These are phyloP conservation scores for Anthracocystis walkeri DNA, from an alignment of 1,284 basidiomycete genomes.

Conservation along the genomic window DNA sequence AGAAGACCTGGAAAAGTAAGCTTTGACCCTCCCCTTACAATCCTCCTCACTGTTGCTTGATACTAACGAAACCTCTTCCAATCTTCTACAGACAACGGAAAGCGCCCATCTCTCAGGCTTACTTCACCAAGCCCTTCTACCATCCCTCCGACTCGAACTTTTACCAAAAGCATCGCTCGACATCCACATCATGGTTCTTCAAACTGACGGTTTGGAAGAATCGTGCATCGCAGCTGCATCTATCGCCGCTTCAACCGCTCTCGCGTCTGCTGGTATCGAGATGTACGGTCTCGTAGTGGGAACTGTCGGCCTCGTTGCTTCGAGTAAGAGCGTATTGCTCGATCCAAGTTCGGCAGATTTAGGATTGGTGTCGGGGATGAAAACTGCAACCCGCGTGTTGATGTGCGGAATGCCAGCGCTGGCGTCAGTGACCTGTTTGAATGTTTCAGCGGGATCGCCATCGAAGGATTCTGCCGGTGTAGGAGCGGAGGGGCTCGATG, in stretches of 20 bases:
- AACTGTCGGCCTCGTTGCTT: conserved; percentile 74
- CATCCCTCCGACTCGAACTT: conserved; percentile 86
- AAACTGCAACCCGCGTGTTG: conserved; percentile 71
- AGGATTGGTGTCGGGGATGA: conserved; percentile 69
- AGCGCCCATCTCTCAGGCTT: conserved; percentile 84
- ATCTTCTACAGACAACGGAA: conserved; percentile 82
- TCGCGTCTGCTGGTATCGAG: conserved; percentile 88
- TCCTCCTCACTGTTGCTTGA: no score
- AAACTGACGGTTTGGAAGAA: conserved; percentile 83
- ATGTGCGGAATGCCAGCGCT: conserved; percentile 89
- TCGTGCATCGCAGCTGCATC: conserved; percentile 72
- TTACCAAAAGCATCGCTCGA: conserved; percentile 95
- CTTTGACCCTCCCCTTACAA: background rate
- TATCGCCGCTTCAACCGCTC: conserved; percentile 87
- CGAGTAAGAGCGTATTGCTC: conserved; percentile 73
- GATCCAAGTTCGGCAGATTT: conserved; percentile 84
- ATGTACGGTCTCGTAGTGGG: conserved; percentile 85
- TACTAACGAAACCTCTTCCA: background rate
- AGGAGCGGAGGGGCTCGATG: conserved; percentile 18
- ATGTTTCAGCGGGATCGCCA: conserved; percentile 28
- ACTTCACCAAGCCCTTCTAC: conserved; percentile 86
- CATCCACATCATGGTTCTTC: conserved; percentile 88
- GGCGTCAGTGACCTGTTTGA: conserved; percentile 77
- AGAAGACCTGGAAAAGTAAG: conserved; percentile 85
- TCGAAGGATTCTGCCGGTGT: conserved; percentile 16